Base-by-base conservation (phyloP, 179 eudicot species). In the Drosera spatulata region DNA sequence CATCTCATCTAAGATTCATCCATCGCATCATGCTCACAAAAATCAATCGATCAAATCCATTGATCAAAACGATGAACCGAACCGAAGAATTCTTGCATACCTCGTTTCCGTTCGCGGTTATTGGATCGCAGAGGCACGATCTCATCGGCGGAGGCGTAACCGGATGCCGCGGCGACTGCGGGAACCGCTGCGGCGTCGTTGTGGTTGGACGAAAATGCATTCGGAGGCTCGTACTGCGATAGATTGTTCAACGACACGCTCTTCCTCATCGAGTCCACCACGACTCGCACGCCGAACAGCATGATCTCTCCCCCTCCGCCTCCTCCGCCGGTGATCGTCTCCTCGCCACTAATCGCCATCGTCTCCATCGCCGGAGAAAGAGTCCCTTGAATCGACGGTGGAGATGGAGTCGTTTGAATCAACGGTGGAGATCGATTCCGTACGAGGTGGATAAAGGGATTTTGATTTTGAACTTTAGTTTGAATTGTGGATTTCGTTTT, bases 181-280 rank as follows among this genome's bases (percentile, higher is more conserved):
- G 78, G 79, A 50, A 83, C 85, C 9, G 56, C 37, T 22, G 85
- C 85, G 53, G 89, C 68, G n/a, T 74, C 81, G 51, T 78, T 77
- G 44, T 82, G 82, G 56, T 22, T 7, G 22, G 64, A 59, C 0
- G 79, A 58, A 37, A 68, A 76, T 4, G 54, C 64, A 33, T 55
- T 22, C 33, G 33, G 76, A 6, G 67, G 81, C 55, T 75, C 77
- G 60, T 85, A 86, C 41, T 88, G 81, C 6, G 95, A 83, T 1
- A 88, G 81, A 45, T 88, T 66, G 64, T 84, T 88, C 75, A 88
- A 73, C 48, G 90, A 83, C 3, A 86, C 86, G 59, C 96, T 76
- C 77, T 88, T 88, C 62, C 96, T 83, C 87, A 88, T 79, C 2
- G 93, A 85, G 58, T 85, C 96, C 43, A 76, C 84, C 60, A 65